Evolutionary conservation across 495 filamentous ascomycete species (phyloP).

Genomic region (Xylona heveae): DNA sequence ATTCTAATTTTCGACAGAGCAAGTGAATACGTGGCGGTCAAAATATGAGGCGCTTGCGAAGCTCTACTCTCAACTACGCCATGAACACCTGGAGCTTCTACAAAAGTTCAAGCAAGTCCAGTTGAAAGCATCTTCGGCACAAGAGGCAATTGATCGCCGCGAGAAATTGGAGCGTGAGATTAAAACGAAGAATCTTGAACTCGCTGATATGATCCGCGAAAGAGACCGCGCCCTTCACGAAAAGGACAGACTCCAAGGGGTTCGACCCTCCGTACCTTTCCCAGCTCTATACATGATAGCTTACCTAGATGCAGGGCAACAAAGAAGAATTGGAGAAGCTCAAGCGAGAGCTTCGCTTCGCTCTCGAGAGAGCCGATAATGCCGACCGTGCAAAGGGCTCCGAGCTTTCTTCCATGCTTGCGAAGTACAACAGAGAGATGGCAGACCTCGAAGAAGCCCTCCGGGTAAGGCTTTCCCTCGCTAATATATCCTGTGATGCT

Average conservation of each 20-base stretch:
- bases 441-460: conserved; percentile 86
- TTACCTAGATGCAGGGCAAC: conserved; percentile 32
- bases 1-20: conserved; percentile 25
- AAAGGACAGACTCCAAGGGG: conserved; percentile 57
- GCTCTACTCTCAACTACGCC: conserved; percentile 84
- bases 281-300: too few species aligned
- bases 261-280: too few species aligned
- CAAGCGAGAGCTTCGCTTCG: conserved; percentile 87
- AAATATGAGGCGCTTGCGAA: conserved; percentile 96
- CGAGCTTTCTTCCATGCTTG: conserved; percentile 81
- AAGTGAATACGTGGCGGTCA: conserved; percentile 86
- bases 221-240: conserved; percentile 89
- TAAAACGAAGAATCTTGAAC: conserved; percentile 94
- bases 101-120: conserved; percentile 92
- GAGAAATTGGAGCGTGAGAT: conserved; percentile 93
- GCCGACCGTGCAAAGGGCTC: conserved; percentile 79
- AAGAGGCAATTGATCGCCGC: conserved; percentile 85
- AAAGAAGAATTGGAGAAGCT: conserved; percentile 91
- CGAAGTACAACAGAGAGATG: conserved; percentile 93
- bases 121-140: conserved; percentile 85
- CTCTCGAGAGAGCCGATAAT: conserved; percentile 81
- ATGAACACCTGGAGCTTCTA: conserved; percentile 84
- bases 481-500: conserved; percentile 6
- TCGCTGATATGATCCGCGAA: conserved; percentile 97
- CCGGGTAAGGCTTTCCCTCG: conserved; percentile 21